phyloP scores from a whole-genome alignment of 2,329 filamentous ascomycete species.

The Trichophyton benhamiae region DNA sequence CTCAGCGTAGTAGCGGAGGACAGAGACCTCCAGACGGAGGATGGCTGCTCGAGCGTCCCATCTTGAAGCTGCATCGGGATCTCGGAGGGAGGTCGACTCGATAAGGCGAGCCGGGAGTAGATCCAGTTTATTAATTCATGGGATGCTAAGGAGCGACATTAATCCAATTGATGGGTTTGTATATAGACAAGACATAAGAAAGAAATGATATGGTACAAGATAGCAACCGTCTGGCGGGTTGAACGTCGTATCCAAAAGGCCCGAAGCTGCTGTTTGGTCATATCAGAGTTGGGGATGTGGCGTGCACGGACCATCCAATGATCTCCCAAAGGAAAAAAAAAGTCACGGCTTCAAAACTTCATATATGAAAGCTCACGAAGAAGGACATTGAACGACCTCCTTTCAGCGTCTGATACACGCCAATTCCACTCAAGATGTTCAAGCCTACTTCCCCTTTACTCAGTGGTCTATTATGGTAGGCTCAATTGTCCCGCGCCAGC shows the following conservation, averaged over 20 bases:
- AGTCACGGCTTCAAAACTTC: neutral
- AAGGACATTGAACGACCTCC: neutral
- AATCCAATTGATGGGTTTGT: neutral
- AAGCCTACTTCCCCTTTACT: constrained; percentile 64
- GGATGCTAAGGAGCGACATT: neutral
- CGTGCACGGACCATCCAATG: neutral
- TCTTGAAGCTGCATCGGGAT: constrained; percentile 25
- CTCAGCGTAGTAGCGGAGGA: constrained; percentile 66
- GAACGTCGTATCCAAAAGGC: neutral
- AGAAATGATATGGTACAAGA: neutral
- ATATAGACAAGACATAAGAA: neutral
- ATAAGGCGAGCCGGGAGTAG: neutral
- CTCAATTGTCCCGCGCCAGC: neutral
- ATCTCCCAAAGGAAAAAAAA: neutral
- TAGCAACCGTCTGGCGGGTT: neutral
- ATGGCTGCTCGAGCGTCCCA: constrained; percentile 33
- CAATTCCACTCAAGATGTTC: constrained; percentile 52
- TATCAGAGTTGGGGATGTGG: neutral
- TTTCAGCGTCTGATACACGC: constrained; percentile 8
- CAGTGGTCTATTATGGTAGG: constrained; percentile 71
- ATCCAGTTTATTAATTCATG: neutral
- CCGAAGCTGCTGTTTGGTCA: too few species aligned
- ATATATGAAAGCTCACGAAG: neutral
- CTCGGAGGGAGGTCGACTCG: neutral
- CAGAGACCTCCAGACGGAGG: constrained; percentile 51